Conservation (phyloP, 305 asterid species). For the Solanum hybrid region DNA sequence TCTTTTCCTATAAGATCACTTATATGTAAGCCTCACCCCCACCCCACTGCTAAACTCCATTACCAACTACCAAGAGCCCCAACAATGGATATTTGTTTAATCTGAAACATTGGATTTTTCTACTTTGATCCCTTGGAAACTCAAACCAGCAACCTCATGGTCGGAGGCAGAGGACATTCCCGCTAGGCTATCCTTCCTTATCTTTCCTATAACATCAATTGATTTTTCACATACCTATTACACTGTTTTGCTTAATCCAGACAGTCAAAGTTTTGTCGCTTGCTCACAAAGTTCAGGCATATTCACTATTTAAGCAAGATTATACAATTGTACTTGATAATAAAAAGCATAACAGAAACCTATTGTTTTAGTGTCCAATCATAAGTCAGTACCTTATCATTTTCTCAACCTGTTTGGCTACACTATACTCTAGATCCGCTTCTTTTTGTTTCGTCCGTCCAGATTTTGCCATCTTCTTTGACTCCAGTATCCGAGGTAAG, state of each 20-base stretch:
- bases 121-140: neutral
- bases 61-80: neutral
- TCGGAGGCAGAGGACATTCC: neutral
- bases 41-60: neutral
- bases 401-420: conserved; percentile 99
- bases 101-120: neutral
- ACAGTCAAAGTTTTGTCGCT: neutral
- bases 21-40: neutral
- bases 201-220: neutral
- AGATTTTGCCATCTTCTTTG: conserved; percentile 96
- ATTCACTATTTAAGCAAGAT: neutral
- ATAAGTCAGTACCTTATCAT: conserved; percentile 77
- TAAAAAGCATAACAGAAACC: neutral
- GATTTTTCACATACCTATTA: neutral
- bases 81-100: neutral
- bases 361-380: neutral
- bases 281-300: neutral
- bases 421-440: conserved; percentile 97
- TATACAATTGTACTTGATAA: neutral
- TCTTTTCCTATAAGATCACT: neutral
- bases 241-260: neutral
- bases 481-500: conserved; percentile 82
- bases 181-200: neutral
- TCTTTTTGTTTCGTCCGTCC: conserved; percentile 95
- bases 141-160: neutral